Evolutionary conservation across 176 grass and related monocot genomes (phyloP), one percentile per base, ranked within the genome.

Genomic region (Zea mays): DNA sequence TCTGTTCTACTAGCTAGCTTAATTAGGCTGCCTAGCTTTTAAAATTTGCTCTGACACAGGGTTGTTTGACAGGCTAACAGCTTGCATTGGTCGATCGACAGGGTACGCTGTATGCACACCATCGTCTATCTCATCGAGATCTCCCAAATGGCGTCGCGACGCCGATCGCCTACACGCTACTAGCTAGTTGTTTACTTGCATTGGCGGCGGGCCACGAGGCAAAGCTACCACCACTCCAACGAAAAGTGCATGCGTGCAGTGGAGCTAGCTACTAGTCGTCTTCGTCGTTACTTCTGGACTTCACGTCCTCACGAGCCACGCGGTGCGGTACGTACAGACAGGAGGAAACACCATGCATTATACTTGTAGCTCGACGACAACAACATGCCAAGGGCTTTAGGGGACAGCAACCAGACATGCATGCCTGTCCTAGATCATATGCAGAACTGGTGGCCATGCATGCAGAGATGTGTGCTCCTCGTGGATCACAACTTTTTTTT

Each of bases 381-480:
- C 60, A 72, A 58, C 12, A 39, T 19, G 69, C 49, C 76, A 66
- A 46, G 50, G 20, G 20, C 39, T 77, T 69, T 68, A 19, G 3
- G 82, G 66, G 82, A 70, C 64, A 62, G 60, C 34, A 66, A 38
- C 15, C 57, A 37, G 72, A 59, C 81, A 65, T 45, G 61, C 81
- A 65, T 45, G 61, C 43, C 55, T 58, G 55, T 58, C 8, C 55
- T 58, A 7, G 69, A 51, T 35, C 67, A 49, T 49, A 35, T 9
- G 67, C 20, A 33, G n/a, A 45, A 13, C 45, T 49, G 68, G 46
- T 37, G 69, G 69, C 45, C 46, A 51, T 71, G 46, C 46, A 10
- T 71, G 68, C 44, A 17, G 49, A 75, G 21, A 66, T 82, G 49
- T 83, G 81, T 75, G 71, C 81, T 37, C 49, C 81, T 75, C 62